Percentiles rank a stretch among this genome's conserved stretches.
Conservation (phyloP, 306 rosid genomes). For the Quercus engelmannii region DNA sequence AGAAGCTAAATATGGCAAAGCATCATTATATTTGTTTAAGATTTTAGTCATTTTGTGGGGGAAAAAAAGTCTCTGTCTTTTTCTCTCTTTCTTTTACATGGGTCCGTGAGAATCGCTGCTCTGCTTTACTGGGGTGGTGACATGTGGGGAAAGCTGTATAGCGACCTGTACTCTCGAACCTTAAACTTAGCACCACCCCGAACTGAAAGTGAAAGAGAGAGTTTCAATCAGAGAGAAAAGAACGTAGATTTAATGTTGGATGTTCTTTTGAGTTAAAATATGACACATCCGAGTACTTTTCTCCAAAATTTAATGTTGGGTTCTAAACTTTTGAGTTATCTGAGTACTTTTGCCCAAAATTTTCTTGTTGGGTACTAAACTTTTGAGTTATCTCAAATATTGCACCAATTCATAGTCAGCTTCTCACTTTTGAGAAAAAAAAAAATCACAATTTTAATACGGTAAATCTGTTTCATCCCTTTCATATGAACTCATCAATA, state of each 20-base stretch:
- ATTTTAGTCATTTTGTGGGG: too few species aligned
- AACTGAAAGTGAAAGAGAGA: conserved; percentile 9
- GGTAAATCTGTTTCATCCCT: too few species aligned
- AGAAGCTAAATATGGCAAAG: conserved; percentile 12
- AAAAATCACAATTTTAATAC: too few species aligned
- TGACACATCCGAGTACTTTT: not conserved
- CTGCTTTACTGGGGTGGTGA: conserved; percentile 23
- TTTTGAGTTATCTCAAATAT: not conserved
- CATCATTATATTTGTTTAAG: not conserved
- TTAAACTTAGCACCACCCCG: conserved; percentile 16
- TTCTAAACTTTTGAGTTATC: not conserved
- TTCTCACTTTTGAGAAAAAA: too few species aligned
- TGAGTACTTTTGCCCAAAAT: not conserved
- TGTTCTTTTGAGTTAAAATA: not conserved
- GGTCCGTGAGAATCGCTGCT: conserved; percentile 28
- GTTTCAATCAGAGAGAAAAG: not conserved
- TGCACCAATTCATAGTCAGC: too few species aligned
- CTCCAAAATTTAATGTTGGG: not conserved
- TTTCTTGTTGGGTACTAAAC: too few species aligned
- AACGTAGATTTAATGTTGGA: not conserved
- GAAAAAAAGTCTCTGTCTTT: not conserved
- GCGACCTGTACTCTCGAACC: conserved; percentile 66
- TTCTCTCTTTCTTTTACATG: not conserved
- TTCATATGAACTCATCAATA: too few species aligned
- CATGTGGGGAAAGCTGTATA: conserved; percentile 29